Conservation (phyloP, 139 green algal genomes). For the Coccomyxa sp. region DNA sequence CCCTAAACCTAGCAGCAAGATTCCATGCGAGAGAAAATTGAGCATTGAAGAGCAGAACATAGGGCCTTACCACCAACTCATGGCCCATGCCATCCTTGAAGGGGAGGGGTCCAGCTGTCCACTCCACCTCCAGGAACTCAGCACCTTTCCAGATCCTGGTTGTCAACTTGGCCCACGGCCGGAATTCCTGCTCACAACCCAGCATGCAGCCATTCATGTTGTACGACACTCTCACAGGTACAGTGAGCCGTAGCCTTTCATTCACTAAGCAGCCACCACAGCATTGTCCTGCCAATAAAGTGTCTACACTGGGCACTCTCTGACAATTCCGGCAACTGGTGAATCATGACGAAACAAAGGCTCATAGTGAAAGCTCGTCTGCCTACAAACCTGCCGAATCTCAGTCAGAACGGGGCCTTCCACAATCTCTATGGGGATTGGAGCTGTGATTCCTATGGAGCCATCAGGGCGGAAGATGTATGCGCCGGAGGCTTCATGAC, state of each 20-base stretch:
- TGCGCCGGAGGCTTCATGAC: conserved; percentile 2
- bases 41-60: no score
- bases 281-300: no score
- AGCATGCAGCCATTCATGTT: conserved; percentile 6
- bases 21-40: no score
- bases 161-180: conserved; percentile 23
- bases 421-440: conserved; percentile 28
- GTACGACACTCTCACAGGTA: neutral
- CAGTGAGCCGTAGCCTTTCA: neutral
- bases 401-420: conserved; percentile 49
- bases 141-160: conserved; percentile 36
- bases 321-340: no score
- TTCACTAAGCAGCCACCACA: neutral
- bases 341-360: no score
- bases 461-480: conserved; percentile 39
- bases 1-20: no score
- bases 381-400: conserved; percentile 29
- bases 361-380: no score
- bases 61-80: conserved; percentile 39
- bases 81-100: conserved; percentile 46
- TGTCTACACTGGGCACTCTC: no score
- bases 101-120: conserved; percentile 70
- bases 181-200: conserved; percentile 20
- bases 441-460: neutral
- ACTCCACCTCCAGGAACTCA: conserved; percentile 58